Evolutionary conservation across 1,284 basidiomycete species (phyloP).

Genomic region (Melampsora abietis-canadensis): DNA sequence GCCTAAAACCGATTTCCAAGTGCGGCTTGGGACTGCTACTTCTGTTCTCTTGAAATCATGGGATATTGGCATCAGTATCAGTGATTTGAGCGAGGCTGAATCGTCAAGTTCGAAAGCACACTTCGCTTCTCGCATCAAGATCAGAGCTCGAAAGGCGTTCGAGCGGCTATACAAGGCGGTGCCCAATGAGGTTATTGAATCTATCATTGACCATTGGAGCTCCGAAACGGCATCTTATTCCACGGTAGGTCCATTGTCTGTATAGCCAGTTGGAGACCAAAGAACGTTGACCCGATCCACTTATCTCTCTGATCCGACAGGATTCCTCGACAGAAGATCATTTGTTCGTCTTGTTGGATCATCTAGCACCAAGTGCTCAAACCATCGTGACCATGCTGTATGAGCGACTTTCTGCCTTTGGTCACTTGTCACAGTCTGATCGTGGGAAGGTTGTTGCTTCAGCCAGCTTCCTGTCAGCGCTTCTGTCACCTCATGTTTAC

Average conservation of each 20-base stretch:
- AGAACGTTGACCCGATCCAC: conserved; percentile 36
- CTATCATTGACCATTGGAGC: conserved; percentile 72
- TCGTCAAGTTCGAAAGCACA: conserved; percentile 59
- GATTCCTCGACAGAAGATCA: conserved; percentile 54
- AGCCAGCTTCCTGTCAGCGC: conserved; percentile 37
- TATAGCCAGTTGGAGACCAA: not conserved
- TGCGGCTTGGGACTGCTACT: conserved; percentile 45
- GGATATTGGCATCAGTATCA: conserved; percentile 47
- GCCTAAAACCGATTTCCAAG: conserved; percentile 44
- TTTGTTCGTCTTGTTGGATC: conserved; percentile 73
- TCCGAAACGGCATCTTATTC: conserved; percentile 42
- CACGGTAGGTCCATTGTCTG: not conserved
- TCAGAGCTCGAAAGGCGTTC: conserved; percentile 70
- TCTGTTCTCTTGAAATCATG: conserved; percentile 48
- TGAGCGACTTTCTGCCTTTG: conserved; percentile 65
- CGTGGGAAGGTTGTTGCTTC: conserved; percentile 38
- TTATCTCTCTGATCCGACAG: conserved; percentile 31
- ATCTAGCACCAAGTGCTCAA: conserved; percentile 78
- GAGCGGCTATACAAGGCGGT: conserved; percentile 81
- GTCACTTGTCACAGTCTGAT: conserved; percentile 43
- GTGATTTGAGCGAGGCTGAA: conserved; percentile 56
- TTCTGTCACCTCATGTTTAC: not conserved
- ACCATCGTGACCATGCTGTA: conserved; percentile 84
- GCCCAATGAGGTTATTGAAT: conserved; percentile 75
- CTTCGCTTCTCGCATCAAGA: conserved; percentile 65